These are phyloP conservation scores for Ceriops zippeliana DNA, from an alignment of 345 rosid genomes.

Conservation along the genomic window DNA sequence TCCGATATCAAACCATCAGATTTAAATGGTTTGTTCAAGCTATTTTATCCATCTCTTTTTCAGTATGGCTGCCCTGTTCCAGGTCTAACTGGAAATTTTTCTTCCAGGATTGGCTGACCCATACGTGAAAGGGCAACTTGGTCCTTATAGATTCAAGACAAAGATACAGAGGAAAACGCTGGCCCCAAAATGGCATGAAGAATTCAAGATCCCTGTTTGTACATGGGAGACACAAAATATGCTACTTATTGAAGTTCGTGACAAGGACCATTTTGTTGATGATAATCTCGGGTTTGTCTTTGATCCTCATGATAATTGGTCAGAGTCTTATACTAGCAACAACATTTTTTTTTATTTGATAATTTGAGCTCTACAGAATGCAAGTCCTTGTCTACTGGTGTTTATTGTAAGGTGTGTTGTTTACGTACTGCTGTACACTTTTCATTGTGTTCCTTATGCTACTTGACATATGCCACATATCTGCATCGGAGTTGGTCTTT, in stretches of 20 bases:
- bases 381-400: too few species aligned
- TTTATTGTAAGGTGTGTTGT: too few species aligned
- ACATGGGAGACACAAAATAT: slow-evolving; percentile 71
- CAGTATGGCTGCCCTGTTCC: background rate
- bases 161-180: slow-evolving; percentile 62
- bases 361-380: too few species aligned
- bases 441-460: too few species aligned
- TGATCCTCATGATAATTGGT: background rate
- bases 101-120: slow-evolving; percentile 91
- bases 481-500: too few species aligned
- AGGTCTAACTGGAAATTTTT: slow-evolving; percentile 7
- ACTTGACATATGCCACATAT: too few species aligned
- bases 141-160: slow-evolving; percentile 72
- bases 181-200: slow-evolving; percentile 89
- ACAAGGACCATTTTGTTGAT: slow-evolving; percentile 79
- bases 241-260: slow-evolving; percentile 68
- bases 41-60: slow-evolving; percentile 5
- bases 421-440: too few species aligned
- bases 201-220: slow-evolving; percentile 67
- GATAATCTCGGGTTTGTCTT: slow-evolving; percentile 77
- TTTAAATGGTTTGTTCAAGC: slow-evolving; percentile 58
- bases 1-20: slow-evolving; percentile 80
- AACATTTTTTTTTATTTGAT: background rate
- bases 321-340: background rate
- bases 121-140: slow-evolving; percentile 88